phyloP scores from a whole-genome alignment of 768 basidiomycete genomes.

The Crassisporium funariophilum region DNA sequence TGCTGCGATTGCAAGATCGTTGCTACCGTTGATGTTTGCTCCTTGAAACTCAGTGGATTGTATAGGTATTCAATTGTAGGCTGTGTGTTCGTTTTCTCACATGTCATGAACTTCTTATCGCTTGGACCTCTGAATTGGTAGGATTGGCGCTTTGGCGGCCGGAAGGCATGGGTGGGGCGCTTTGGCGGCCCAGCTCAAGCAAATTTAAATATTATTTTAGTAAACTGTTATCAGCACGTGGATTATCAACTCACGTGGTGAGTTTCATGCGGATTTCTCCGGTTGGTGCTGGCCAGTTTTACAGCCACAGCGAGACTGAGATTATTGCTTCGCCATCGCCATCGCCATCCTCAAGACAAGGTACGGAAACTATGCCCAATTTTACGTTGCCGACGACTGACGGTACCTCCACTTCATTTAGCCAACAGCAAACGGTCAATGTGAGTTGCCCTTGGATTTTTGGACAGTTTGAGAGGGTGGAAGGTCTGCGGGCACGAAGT shows the following conservation, averaged over 20 bases:
- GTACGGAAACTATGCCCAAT: conserved; percentile 39
- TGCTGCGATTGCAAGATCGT: too few species aligned
- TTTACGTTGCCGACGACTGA: conserved; percentile 9
- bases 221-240: too few species aligned
- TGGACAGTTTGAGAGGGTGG: conserved; percentile 9
- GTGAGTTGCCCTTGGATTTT: conserved; percentile 35
- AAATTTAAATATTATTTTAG: too few species aligned
- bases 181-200: too few species aligned
- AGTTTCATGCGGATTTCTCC: conserved; percentile 29
- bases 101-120: too few species aligned
- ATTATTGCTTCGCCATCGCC: conserved; percentile 44
- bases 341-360: conserved; percentile 68
- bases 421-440: conserved; percentile 25
- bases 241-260: not conserved
- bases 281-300: conserved; percentile 40
- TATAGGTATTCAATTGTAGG: too few species aligned
- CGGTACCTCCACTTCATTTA: conserved; percentile 2
- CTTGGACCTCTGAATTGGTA: too few species aligned
- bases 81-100: too few species aligned
- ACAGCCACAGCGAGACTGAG: conserved; percentile 35
- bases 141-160: too few species aligned
- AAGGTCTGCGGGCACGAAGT: conserved; percentile 5
- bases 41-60: too few species aligned
- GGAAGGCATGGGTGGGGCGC: too few species aligned
- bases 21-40: too few species aligned